Percentiles rank a stretch among this genome's conserved stretches.
These are phyloP conservation scores for Aciculosporium take DNA, from an alignment of 2,329 filamentous ascomycete genomes.

Conservation along the genomic window DNA sequence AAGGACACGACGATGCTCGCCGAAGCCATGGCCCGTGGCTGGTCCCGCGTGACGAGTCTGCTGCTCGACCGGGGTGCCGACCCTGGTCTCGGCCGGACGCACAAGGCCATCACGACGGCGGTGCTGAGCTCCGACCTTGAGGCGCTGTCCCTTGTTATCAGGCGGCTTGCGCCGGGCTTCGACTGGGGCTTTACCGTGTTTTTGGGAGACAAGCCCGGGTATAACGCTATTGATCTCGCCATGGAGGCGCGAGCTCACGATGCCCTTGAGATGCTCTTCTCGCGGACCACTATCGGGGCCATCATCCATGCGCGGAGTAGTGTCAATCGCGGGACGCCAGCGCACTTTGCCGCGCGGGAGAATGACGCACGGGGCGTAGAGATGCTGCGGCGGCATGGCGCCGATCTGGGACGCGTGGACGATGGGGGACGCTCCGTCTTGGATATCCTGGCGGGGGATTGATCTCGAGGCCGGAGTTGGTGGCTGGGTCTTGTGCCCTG, in stretches of 20 bases:
- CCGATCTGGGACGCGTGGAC: neutral
- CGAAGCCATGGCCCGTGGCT: neutral
- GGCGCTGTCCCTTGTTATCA: neutral
- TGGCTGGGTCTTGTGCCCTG: neutral
- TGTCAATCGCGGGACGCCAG: constrained; percentile 2
- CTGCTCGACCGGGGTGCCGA: constrained; percentile 1
- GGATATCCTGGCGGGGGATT: neutral
- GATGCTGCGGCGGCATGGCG: neutral
- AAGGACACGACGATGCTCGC: neutral
- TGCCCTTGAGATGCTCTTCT: neutral
- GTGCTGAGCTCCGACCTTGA: neutral
- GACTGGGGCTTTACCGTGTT: neutral
- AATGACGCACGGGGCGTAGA: neutral
- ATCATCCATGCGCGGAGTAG: neutral
- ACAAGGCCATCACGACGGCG: neutral
- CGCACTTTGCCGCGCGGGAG: neutral
- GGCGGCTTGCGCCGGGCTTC: neutral
- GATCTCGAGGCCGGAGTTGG: neutral
- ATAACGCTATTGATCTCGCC: neutral
- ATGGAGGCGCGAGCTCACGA: neutral
- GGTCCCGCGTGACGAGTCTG: neutral
- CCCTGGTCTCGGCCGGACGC: neutral
- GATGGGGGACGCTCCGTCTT: neutral
- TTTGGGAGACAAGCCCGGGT: neutral
- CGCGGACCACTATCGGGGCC: neutral